phyloP scores from a whole-genome alignment of 108 stramenopile genomes.

The Thalassiosira profunda region DNA sequence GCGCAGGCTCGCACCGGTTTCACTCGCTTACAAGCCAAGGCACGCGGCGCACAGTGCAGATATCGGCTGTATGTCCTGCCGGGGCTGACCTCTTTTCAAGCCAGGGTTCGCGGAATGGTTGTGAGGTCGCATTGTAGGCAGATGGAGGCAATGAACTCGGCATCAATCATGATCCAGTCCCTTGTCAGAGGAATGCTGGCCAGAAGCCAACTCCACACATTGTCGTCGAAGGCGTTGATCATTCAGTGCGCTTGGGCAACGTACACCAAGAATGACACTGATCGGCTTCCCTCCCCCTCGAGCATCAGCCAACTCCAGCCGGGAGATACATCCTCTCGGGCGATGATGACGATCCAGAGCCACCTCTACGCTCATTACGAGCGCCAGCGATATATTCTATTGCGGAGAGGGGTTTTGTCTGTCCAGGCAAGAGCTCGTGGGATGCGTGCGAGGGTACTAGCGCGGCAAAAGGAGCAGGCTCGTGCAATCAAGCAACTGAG shows the following conservation, averaged over 20 bases:
- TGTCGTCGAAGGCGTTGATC: not conserved
- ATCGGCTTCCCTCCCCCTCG: too few species aligned
- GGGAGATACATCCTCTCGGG: not conserved
- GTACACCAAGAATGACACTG: too few species aligned
- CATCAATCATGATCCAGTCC: conserved; percentile 12
- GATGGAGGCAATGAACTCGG: not conserved
- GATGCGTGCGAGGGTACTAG: not conserved
- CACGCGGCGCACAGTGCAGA: not conserved
- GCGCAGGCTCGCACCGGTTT: not conserved
- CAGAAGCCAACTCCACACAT: not conserved
- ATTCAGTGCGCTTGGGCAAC: conserved; percentile 4
- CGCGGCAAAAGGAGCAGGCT: not conserved
- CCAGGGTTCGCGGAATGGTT: conserved; percentile 5
- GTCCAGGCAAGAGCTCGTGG: not conserved
- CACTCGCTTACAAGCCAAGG: not conserved
- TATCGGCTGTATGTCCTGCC: not conserved
- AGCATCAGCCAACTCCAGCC: not conserved
- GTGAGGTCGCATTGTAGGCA: not conserved
- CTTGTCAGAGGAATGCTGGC: not conserved
- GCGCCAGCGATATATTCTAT: not conserved
- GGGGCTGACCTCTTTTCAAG: conserved; percentile 1
- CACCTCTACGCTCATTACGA: not conserved
- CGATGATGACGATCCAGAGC: conserved; percentile 19
- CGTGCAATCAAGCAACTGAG: not conserved
- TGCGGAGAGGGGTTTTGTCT: not conserved